A percentile compares a stretch with the other conserved stretches of the same genome.
These are phyloP conservation scores for Cladophialophora immunda DNA, from an alignment of 2,329 filamentous ascomycete species.

Conservation along the genomic window DNA sequence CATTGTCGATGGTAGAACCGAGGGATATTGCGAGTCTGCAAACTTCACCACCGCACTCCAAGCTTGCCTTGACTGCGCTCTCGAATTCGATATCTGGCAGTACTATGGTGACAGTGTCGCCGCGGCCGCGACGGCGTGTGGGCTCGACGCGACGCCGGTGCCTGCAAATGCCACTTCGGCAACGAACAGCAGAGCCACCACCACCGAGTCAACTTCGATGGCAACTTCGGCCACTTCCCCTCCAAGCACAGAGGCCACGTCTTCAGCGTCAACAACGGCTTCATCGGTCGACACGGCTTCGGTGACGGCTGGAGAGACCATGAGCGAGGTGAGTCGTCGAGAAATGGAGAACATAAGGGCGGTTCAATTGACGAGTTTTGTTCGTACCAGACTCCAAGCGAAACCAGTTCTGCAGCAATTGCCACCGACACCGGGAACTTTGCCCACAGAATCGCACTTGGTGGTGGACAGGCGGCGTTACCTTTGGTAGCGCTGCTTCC, in stretches of 20 bases:
- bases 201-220: not conserved
- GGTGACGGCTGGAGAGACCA: not conserved
- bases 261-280: not conserved
- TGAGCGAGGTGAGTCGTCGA: not conserved
- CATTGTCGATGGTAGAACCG: constrained; percentile 40
- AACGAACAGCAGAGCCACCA: constrained; percentile 42
- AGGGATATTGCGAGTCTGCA: constrained; percentile 43
- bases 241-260: constrained; percentile 14
- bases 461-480: not conserved
- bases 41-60: constrained; percentile 44
- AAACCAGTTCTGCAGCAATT: not conserved
- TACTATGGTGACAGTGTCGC: constrained; percentile 53
- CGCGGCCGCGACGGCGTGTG: constrained; percentile 47
- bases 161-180: constrained; percentile 26
- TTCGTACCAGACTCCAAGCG: not conserved
- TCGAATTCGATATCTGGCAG: constrained; percentile 55
- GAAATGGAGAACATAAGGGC: not conserved
- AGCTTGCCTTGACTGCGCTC: constrained; percentile 54
- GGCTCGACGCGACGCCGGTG: constrained; percentile 36
- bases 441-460: not conserved
- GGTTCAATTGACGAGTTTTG: not conserved
- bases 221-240: constrained; percentile 25
- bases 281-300: constrained; percentile 1
- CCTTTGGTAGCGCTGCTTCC: not conserved
- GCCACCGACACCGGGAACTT: not conserved